Evolutionary conservation across 441 rosid species (phyloP), one percentile per base, ranked within the genome.

Genomic region (Rhodomyrtus psidioides): DNA sequence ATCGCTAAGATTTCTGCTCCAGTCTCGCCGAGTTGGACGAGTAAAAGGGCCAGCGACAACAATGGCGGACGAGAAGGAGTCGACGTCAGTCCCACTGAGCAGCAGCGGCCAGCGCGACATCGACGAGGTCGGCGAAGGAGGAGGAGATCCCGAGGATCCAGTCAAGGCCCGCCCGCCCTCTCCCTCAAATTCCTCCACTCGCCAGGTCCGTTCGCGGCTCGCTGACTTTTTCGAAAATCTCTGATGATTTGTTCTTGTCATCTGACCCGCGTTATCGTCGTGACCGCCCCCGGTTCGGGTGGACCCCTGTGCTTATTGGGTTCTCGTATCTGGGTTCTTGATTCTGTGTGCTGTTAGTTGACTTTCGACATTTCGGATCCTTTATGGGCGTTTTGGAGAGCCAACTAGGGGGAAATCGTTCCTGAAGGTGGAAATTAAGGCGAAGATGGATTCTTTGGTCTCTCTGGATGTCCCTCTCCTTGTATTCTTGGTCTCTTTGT

Each of bases 61-160:
- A 75, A 91, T 93, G 96, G 94, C 94, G 86, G 95, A 93, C 56
- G 94, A 91, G 54, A 92, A 92, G 85, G 96, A 90, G 76, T 91
- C 95, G 12, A 90, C 94, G 70, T 92, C 95, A 2, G 82, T 92
- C 86, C 94, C 95, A 1, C 90, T 93, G 28, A 94, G 93, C 79
- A 39, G 79, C 8, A 1, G 79, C 79, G 16, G 15, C 88, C 94
- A 92, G 81, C 89, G 92, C 83, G 94, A 91, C 79, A 59, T 58
- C 55, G 51, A 81, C 82, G 89, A 86, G 84, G 87, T 70, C 59
- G 90, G 84, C 85, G 92, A 86, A 13, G 51, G 49, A 12, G 49
- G 79, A 12, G 51, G 79, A 70, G 94, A 92, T 91, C 93, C 93
- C 82, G 94, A 94, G 62, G 96, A 94, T 89, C 94, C 93, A 13